Evolutionary conservation across 2,329 filamentous ascomycete genomes (phyloP).

Genomic region (Zalaria obscura): DNA sequence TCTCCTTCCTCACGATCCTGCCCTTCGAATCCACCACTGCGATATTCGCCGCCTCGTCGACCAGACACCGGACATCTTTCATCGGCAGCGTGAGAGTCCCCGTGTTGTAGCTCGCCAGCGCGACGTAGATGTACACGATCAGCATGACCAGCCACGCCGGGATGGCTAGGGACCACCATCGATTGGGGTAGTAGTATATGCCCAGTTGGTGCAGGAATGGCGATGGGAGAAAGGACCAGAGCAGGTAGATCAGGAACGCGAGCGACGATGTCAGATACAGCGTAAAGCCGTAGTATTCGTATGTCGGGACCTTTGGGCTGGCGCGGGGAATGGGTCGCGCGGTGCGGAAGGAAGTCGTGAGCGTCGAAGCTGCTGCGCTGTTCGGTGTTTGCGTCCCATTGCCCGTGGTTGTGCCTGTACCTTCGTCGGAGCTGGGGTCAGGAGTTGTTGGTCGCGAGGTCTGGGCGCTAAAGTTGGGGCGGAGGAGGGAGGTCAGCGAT

Average conservation of each 20-base stretch:
- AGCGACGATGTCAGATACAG: conserved; percentile 81
- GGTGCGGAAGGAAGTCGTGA: conserved; percentile 38
- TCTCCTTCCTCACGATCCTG: conserved; percentile 28
- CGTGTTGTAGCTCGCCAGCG: conserved; percentile 79
- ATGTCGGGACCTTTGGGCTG: conserved; percentile 89
- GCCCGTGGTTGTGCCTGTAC: conserved; percentile 22
- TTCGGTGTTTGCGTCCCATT: conserved; percentile 25
- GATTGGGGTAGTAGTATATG: conserved; percentile 91
- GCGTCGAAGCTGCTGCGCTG: conserved; percentile 45
- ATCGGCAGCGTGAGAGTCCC: conserved; percentile 75
- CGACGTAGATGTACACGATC: conserved; percentile 86
- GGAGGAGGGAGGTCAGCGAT: conserved; percentile 78
- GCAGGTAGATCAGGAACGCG: conserved; percentile 57
- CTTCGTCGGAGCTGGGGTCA: conserved; percentile 77
- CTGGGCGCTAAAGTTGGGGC: conserved; percentile 46
- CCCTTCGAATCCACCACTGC: conserved; percentile 68
- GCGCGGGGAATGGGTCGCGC: conserved; percentile 60
- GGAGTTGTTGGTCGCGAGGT: conserved; percentile 88
- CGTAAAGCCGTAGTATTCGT: conserved; percentile 98
- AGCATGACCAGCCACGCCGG: conserved; percentile 81
- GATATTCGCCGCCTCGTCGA: conserved; percentile 78
- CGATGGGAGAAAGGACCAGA: conserved; percentile 84
- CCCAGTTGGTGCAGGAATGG: conserved; percentile 86
- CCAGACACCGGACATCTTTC: conserved; percentile 70
- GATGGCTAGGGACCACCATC: conserved; percentile 93